These are phyloP conservation scores for Neotropicomus parvogracilis DNA, from an alignment of 1,284 basidiomycete genomes.

Conservation along the genomic window DNA sequence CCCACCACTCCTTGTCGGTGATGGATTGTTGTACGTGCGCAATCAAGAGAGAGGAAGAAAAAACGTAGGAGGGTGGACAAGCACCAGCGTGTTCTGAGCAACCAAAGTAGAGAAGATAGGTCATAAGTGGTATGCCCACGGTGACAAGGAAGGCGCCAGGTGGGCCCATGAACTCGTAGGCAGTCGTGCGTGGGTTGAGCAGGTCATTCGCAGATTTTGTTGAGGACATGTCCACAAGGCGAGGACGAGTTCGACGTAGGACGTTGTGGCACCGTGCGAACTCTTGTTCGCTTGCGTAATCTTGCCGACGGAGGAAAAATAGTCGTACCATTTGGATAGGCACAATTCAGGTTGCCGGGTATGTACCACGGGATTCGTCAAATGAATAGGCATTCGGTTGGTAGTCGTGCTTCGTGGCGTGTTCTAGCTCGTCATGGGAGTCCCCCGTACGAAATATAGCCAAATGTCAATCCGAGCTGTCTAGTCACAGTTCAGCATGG, in stretches of 20 bases:
- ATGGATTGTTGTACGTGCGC: constrained; percentile 47
- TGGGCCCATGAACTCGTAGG: constrained; percentile 87
- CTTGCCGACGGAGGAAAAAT: constrained; percentile 2
- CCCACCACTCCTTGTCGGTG: constrained; percentile 60
- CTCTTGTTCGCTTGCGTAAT: neutral
- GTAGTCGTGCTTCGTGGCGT: too few relatives aligned
- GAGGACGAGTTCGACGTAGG: too few relatives aligned
- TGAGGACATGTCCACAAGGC: constrained; percentile 16
- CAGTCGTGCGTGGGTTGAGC: constrained; percentile 65
- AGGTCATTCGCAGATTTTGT: constrained; percentile 16
- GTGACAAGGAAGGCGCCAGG: constrained; percentile 75
- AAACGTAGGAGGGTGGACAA: constrained; percentile 59
- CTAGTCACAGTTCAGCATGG: too few relatives aligned
- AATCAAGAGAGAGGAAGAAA: constrained; percentile 34
- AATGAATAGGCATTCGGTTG: too few relatives aligned
- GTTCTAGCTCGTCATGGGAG: too few relatives aligned
- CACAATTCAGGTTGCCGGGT: too few relatives aligned
- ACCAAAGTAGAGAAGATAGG: constrained; percentile 81
- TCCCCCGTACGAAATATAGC: neutral
- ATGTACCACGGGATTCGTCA: too few relatives aligned
- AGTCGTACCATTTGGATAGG: too few relatives aligned
- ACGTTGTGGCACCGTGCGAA: constrained; percentile 26
- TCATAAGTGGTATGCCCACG: constrained; percentile 66
- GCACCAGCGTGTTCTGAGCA: constrained; percentile 79
- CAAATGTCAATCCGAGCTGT: neutral